A percentile compares a stretch with the other conserved stretches of the same genome.
phyloP scores from a whole-genome alignment of 2,329 filamentous ascomycete species.

The Fusarium staphyleae region DNA sequence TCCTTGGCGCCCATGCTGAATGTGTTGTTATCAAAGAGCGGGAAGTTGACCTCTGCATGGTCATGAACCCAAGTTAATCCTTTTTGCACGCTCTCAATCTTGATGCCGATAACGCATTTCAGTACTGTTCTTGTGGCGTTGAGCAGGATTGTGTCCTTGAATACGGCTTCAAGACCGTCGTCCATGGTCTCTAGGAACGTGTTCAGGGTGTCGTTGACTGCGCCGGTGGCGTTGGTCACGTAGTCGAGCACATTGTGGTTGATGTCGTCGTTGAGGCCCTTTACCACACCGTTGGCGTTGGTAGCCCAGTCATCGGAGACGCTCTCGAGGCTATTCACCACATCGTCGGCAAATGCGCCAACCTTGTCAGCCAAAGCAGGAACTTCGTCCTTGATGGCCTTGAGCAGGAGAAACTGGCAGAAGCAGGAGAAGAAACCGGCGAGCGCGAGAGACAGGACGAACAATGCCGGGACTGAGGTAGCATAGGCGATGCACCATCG shows the following conservation, averaged over 20 bases:
- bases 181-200: conserved; percentile 81
- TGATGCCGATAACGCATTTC: conserved; percentile 86
- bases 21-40: conserved; percentile 77
- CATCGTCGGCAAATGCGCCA: conserved; percentile 78
- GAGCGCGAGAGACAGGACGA: conserved; percentile 81
- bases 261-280: conserved; percentile 74
- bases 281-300: conserved; percentile 77
- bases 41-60: conserved; percentile 83
- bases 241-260: conserved; percentile 87
- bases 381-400: conserved; percentile 74
- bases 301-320: conserved; percentile 79
- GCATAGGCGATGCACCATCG: conserved; percentile 88
- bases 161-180: conserved; percentile 75
- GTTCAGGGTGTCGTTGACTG: conserved; percentile 86
- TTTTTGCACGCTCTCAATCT: conserved; percentile 83
- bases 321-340: conserved; percentile 74
- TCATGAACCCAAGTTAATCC: conserved; percentile 94
- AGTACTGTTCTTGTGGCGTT: conserved; percentile 81
- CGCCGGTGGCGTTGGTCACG: conserved; percentile 82
- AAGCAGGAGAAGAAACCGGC: conserved; percentile 84
- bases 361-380: conserved; percentile 78
- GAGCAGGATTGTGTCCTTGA: conserved; percentile 82
- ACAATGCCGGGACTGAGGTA: conserved; percentile 85
- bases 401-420: conserved; percentile 82
- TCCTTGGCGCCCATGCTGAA: conserved; percentile 81